These are phyloP conservation scores for Melanomma pulvis-pyrius DNA, from an alignment of 495 filamentous ascomycete species.

Conservation along the genomic window DNA sequence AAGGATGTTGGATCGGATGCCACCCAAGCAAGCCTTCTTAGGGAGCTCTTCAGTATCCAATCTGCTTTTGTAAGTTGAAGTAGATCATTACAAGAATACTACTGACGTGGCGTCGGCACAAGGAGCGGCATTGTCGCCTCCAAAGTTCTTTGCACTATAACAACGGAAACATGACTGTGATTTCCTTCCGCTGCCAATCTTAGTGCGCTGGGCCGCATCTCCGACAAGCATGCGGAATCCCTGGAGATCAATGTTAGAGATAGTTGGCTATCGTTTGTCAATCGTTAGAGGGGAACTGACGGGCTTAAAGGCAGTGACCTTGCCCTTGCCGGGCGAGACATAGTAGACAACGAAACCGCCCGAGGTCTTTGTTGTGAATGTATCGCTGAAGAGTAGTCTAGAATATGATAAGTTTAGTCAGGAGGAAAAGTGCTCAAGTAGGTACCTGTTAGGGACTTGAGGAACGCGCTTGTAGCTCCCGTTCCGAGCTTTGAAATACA, in stretches of 20 bases:
- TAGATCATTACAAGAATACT: neutral
- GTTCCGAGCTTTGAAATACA: constrained; percentile 35
- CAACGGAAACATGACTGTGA: constrained; percentile 34
- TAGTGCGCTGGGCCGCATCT: constrained; percentile 22
- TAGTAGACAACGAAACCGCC: constrained; percentile 35
- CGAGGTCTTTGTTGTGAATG: constrained; percentile 19
- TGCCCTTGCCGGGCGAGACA: constrained; percentile 18
- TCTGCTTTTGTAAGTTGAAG: neutral
- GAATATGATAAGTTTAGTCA: neutral
- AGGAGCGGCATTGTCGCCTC: constrained; percentile 31
- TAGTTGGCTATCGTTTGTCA: neutral
- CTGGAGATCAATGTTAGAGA: constrained; percentile 1
- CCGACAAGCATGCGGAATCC: constrained; percentile 39
- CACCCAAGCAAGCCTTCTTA: constrained; percentile 23
- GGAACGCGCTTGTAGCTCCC: constrained; percentile 34
- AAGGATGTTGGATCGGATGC: constrained; percentile 35
- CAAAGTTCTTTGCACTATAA: constrained; percentile 29
- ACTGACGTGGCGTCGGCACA: constrained; percentile 26
- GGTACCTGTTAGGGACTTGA: constrained; percentile 26
- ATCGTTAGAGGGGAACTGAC: neutral
- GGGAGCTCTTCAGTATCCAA: constrained; percentile 29
- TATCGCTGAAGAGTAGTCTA: constrained; percentile 27
- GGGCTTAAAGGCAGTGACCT: constrained; percentile 35
- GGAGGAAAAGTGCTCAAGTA: neutral
- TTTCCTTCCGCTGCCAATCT: constrained; percentile 3